Evolutionary conservation across 2,329 filamentous ascomycete species (phyloP), one percentile per base, ranked within the genome.

Genomic region (Daldinia sp.): DNA sequence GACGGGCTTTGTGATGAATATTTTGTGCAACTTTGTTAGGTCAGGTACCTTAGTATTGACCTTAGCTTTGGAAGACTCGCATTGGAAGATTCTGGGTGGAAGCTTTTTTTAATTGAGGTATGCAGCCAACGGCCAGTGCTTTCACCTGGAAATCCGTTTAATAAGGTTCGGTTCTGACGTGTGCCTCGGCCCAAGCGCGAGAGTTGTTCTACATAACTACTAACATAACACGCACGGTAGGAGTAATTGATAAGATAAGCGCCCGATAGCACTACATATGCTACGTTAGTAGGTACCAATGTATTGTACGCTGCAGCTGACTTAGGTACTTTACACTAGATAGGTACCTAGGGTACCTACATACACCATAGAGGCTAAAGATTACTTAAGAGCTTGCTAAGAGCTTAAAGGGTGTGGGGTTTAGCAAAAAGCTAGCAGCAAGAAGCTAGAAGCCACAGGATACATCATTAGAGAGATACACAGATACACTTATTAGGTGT

Each of bases 171-270:
- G 50, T 53, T 53, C 35, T 74, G 73, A 75, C 70, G 71, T 74
- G 73, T 78, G 72, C 76, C 76, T 77, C 76, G 76, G 76, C 67
- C 69, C 64, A 76, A 70, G 68, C 70, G 69, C 72, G 75, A 68
- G 72, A 72, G 57, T 69, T 48, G 51, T 28, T 30, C 30, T 35
- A 9, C 33, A 9, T 35, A 35, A 35, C 7, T 7, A 35, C 33
- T 35, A 9, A 35, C 20, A 23, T 18, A 35, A 50, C 56, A 50
- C 33, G n/a, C 39, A 56, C 23, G 35, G 12, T 33, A 63, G 53
- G 61, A 23, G 15, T 10, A 65, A 46, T 60, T 58, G 65, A 70
- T 68, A 68, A 71, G 65, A 68, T 69, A 66, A 26, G 55, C 55
- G 55, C 65, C 61, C 51, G 58, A 63, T 59, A 9, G 35, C 10